Evolutionary conservation across 2,329 filamentous ascomycete genomes (phyloP), one percentile per base, ranked within the genome.

Genomic region (Hypomyces rosellus): DNA sequence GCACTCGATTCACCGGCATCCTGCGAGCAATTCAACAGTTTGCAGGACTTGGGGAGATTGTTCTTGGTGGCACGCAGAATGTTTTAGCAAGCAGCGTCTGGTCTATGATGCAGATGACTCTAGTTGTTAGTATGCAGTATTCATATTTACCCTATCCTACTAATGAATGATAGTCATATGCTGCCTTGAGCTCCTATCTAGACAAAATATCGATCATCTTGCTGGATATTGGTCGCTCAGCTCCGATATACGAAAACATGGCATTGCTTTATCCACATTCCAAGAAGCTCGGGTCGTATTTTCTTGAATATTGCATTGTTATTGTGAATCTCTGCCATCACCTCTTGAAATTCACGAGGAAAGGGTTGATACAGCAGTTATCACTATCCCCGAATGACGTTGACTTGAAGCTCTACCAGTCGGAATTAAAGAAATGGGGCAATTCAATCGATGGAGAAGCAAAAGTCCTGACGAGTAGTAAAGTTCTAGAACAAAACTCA

Each of bases 1-100:
- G 72, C 0, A 64, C 72, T 5, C 65, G 72, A 3, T 60, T 75
- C 15, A 69, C 62, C 0, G 74, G 69, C 40, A 58, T 73, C 5
- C 56, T 75, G 0, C 54, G 71, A 9, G 59, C 65, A 0, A 63
- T 72, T 0, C 71, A 76, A 50, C 67, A 71, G 49, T 75, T 70
- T 45, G 70, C 68, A 15, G 64, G 66, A 0, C 53, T 75, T n/a
- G 72, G 72, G 5, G 60, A 61, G 15, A 34, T 62, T 0, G n/a
- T 62, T 0, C 46, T 75, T 14, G 71, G 72, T 0, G 70, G 69
- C 1, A 68, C 67, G 0, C 72, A 75, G 55, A 75, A 74, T 38
- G 40, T 75, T 0, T 59, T 74, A 7, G 71, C 72, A 0, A 71
- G 69, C 49, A 64, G 71, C 12, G 69, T 76, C 0, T 76, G 72